Evolutionary conservation across 495 filamentous ascomycete species (phyloP).

Genomic region (Aspergillus homomorphus): DNA sequence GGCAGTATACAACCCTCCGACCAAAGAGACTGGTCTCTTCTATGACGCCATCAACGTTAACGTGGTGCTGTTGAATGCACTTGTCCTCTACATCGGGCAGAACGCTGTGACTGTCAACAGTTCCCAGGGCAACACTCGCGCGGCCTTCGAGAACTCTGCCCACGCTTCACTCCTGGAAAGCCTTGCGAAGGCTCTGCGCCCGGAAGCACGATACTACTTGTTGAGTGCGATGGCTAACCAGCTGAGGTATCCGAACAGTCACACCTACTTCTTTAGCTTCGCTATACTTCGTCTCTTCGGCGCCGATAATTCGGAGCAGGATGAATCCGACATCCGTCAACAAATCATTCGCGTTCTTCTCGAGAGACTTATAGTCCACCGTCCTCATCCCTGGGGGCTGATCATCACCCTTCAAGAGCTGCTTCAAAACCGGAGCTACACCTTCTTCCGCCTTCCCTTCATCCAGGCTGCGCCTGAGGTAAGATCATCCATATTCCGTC

Average conservation of each 20-base stretch:
- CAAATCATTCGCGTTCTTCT: constrained; percentile 84
- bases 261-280: constrained; percentile 92
- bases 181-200: constrained; percentile 66
- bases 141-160: constrained; percentile 69
- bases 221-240: constrained; percentile 84
- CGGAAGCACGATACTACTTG: constrained; percentile 82
- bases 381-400: constrained; percentile 94
- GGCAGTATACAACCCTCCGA: constrained; percentile 55
- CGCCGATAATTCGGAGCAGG: constrained; percentile 68
- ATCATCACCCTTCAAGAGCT: constrained; percentile 89
- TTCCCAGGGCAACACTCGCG: constrained; percentile 53
- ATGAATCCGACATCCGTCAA: constrained; percentile 79
- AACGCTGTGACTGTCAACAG: constrained; percentile 58
- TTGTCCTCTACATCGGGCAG: constrained; percentile 79
- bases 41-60: constrained; percentile 63
- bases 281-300: constrained; percentile 85
- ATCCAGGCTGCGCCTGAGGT: constrained; percentile 87
- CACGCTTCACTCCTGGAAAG: constrained; percentile 72
- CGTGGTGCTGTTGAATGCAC: constrained; percentile 68
- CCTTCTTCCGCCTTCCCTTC: constrained; percentile 90
- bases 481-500: constrained; percentile 18
- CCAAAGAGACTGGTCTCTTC: constrained; percentile 57
- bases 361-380: constrained; percentile 82
- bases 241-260: constrained; percentile 81
- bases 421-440: constrained; percentile 81